These are phyloP conservation scores for Blastocystis sp. DNA, from an alignment of 352 stramenopile species.

Conservation along the genomic window DNA sequence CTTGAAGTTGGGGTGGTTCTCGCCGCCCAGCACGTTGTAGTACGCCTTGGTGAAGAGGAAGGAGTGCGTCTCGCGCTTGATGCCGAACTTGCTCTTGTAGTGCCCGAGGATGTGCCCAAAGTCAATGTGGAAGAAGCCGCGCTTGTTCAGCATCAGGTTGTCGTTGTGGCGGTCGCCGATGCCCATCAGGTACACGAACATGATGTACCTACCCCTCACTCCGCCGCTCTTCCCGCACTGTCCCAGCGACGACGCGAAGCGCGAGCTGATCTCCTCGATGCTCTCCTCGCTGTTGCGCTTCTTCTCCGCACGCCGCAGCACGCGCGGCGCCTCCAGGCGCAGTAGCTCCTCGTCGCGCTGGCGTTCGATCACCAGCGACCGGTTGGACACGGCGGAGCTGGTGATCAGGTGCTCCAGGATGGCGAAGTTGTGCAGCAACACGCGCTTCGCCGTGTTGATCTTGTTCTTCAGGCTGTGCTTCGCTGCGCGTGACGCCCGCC, in stretches of 20 bases:
- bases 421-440: constrained; percentile 34
- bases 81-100: constrained; percentile 87
- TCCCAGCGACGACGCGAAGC: constrained; percentile 49
- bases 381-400: constrained; percentile 5
- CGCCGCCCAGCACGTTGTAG: constrained; percentile 80
- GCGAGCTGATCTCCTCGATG: background rate
- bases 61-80: constrained; percentile 83
- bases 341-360: background rate
- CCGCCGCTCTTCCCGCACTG: background rate
- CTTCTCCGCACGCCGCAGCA: background rate
- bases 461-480: constrained; percentile 39
- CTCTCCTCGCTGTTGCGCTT: background rate
- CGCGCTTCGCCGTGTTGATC: constrained; percentile 48
- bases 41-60: constrained; percentile 88
- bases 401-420: constrained; percentile 63
- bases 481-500: constrained; percentile 9
- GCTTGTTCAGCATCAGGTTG: constrained; percentile 89
- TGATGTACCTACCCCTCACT: constrained; percentile 5
- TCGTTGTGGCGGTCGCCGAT: constrained; percentile 89
- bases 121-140: constrained; percentile 91
- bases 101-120: constrained; percentile 92
- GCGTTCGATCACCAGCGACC: constrained; percentile 38
- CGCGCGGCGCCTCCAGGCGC: constrained; percentile 27
- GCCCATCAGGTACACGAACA: constrained; percentile 81
- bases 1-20: constrained; percentile 78